Evolutionary conservation across 257 asterid genomes (phyloP), one percentile per base, ranked within the genome.

Genomic region (Anisodus tanguticus): DNA sequence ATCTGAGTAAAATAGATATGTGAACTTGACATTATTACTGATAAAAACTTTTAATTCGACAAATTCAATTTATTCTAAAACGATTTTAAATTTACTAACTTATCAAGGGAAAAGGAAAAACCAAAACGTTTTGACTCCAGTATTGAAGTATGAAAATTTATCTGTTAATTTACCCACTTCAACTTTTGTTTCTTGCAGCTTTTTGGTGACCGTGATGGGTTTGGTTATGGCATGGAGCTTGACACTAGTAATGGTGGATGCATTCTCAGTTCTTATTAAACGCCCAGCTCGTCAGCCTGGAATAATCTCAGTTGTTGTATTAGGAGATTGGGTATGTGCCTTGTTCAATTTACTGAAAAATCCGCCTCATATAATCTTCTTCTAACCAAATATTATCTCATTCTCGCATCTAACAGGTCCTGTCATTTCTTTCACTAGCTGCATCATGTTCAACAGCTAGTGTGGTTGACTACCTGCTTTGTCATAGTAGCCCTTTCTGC

Each of bases 221-320:
- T 90, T 94, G 88, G 90, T 92, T 74, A 90, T 95, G n/a, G 97
- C 99, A 16, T 95, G 99, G 99, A 94, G 98, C 90, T 84, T 95
- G 85, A 94, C 97, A 22, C 82, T 95, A 76, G 98, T 97, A 2
- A 87, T 90, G 88, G 99, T 91, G 82, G 99, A 95, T 64, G 90
- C 89, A 37, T 90, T 92, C 87, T 90, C 97, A 0, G 91, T 94
- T 45, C 90, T 94, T 45, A 60, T 93, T 16, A 92, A 89, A 76
- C 94, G 97, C 9, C 92, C 97, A 37, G 76, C 91, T 85, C 92
- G 87, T 54, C 94, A 89, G 62, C 88, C 90, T 3, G 93, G 97
- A 85, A 78, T 93, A 59, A 86, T 94, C 63, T 89, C 93, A 8
- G 82, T 94, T 2, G 87, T 95, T 19, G 93, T 94, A 39, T 41